These are phyloP conservation scores for Xylaria sp. DNA, from an alignment of 2,329 filamentous ascomycete genomes.

Conservation along the genomic window DNA sequence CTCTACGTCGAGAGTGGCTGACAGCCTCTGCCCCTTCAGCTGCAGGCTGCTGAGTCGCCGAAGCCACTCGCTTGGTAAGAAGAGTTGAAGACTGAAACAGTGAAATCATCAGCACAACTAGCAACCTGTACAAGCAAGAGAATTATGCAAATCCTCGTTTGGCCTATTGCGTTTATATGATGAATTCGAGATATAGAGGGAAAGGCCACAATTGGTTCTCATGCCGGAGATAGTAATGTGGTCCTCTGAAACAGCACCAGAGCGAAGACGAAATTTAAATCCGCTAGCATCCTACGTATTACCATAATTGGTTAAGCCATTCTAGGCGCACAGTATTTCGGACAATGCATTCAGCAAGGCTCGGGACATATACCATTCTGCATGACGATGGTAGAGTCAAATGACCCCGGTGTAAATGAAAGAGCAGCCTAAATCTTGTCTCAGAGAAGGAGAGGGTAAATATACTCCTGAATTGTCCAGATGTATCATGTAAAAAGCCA, in stretches of 20 bases:
- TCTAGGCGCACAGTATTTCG: no score
- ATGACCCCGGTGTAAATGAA: no score
- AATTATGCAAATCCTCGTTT: neutral
- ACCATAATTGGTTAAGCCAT: neutral
- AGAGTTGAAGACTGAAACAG: neutral
- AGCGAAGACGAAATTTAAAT: neutral
- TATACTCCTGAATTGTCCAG: no score
- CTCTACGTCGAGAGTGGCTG: neutral
- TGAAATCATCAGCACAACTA: neutral
- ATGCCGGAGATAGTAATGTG: neutral
- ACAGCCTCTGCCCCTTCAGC: constrained; percentile 6
- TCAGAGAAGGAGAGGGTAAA: neutral
- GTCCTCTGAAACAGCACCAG: neutral
- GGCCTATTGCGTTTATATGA: neutral
- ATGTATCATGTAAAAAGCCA: no score
- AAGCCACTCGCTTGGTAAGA: neutral
- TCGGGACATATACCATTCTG: neutral
- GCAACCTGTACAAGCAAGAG: neutral
- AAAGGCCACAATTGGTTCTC: neutral
- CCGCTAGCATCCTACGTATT: neutral
- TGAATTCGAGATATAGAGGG: neutral
- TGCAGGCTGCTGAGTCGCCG: neutral
- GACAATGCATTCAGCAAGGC: neutral
- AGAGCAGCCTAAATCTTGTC: no score
- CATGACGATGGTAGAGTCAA: neutral